Base-by-base conservation (phyloP, 768 basidiomycete species). In the Wakefieldia striispora region DNA sequence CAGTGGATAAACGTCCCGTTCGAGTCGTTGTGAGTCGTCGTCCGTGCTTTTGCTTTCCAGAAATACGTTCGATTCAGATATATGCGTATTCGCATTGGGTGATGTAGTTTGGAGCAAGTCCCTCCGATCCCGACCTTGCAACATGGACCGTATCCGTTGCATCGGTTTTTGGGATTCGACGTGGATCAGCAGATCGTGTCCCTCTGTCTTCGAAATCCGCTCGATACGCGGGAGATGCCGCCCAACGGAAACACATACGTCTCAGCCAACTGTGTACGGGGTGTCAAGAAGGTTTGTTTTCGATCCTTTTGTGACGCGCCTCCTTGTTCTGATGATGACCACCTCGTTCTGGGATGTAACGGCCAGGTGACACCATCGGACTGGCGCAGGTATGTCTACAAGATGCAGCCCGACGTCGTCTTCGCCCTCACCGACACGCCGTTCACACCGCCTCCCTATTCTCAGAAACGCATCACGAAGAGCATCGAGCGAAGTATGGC, bases 401-500 rank as follows among this genome's bases (percentile, higher is more conserved):
- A 73, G 3, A 81, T 78, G 58, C 71, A 75, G 19, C 88, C 89
- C 1, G 89, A 93, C 55, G 49, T 91, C 14, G 79, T 88, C 12
- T 73, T 88, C 43, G 82, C 89, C 0, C 73, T 92, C 14, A 74
- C 80, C 1, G 90, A 93, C 50, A 81, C 73, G 0, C 86, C 88
- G 0, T 82, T 79, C 61, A 85, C 85, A 0, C 54, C 70, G 3
- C 77, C 81, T 0, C 81, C 86, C 0, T 77, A 81, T 52, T 91
- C 89, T 4, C 91, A 93, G 60, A 91, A 88, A 55, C 81, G 91
- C 3, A 66, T 84, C 6, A 83, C 79, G 23, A 92, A 91, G 62
- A 84, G 84, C 59, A 76, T 91, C 45, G 85, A 90, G 38, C 76
- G 90, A 23, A 83, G 82, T 3, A 61, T 72, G 0, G 66, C 75